A percentile compares a stretch with the other conserved stretches of the same genome.
Evolutionary conservation across 306 rosid genomes (phyloP).

Genomic region (Canavalia ensiformis): DNA sequence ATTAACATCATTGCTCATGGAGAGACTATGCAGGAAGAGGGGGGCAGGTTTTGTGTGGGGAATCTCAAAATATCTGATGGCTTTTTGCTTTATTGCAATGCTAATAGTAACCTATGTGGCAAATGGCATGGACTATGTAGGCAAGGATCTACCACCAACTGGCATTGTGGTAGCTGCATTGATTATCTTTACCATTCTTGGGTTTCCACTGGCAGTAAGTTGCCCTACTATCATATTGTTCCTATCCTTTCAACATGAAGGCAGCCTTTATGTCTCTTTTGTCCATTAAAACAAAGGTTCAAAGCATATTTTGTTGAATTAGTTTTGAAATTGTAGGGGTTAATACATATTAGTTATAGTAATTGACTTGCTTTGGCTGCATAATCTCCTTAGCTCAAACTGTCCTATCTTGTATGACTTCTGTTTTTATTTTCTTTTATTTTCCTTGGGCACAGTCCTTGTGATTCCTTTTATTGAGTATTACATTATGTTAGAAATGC

Average conservation of each 20-base stretch:
- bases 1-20: constrained; percentile 88
- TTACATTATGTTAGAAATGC: constrained; percentile 39
- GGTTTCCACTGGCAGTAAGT: constrained; percentile 90
- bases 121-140: constrained; percentile 58
- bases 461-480: constrained; percentile 17
- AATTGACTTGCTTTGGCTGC: constrained; percentile 19
- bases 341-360: constrained; percentile 7
- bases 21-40: constrained; percentile 85
- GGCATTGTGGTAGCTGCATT: constrained; percentile 82
- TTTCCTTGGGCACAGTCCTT: constrained; percentile 9
- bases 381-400: constrained; percentile 12
- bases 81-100: constrained; percentile 78
- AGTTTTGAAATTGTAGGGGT: constrained; percentile 4
- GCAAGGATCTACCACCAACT: constrained; percentile 70
- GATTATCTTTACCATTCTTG: constrained; percentile 79
- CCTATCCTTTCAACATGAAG: constrained; percentile 33
- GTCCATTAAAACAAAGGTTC: constrained; percentile 9
- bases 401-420: constrained; percentile 20
- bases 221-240: constrained; percentile 39
- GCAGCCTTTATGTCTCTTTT: constrained; percentile 14
- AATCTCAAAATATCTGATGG: constrained; percentile 84
- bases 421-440: not conserved
- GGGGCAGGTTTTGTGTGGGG: constrained; percentile 98
- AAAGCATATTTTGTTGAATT: constrained; percentile 27
- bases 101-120: constrained; percentile 80